Base-by-base conservation (phyloP, 2,329 filamentous ascomycete species). In the Boeremia exigua region DNA sequence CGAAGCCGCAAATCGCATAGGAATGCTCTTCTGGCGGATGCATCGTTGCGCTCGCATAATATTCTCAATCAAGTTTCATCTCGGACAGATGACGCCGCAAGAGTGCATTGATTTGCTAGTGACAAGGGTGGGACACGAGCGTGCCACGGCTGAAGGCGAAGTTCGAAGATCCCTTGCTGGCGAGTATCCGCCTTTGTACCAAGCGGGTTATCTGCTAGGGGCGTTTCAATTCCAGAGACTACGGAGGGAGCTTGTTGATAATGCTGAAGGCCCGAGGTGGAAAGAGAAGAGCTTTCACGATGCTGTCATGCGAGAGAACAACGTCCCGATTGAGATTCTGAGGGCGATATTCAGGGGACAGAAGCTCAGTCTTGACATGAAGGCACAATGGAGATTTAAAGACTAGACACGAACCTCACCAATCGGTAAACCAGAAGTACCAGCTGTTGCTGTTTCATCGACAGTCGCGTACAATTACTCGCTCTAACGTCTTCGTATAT, bases 1-100 rank as follows among this genome's bases (percentile, higher is more conserved):
- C 4, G 76, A 77, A 0, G 76, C 84, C 0, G 80, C 83, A 55
- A 81, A 86, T 58, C 77, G 78, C 34, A 78, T 87, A 19, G 84
- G 84, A 0, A 83, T 85, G 59, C 70, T 87, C 7, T 87, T 86
- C 67, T 87, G 84, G 84, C 78, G 83, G 12, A 85, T 87, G 80
- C 84, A 87, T 66, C 81, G 85, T 27, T 86, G 84, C 61, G 81
- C 81, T 6, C 80, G 85, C 33, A 86, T 86, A 60, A 72, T 83
- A 11, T 86, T 87, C 69, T 84, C 82, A 0, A 67, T 87, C 1
- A 80, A 79, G 34, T 87, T 86, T 55, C 84, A 87, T 63, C 77
- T 87, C 0, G 83, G 82, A 1, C 67, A 80, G 57, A 80, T 85
- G 77, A 78, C 73, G 9, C 78, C 84, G 1, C 75, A 78, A 54